These are phyloP conservation scores for Lobosporangium transversale DNA, from an alignment of 192 early-diverging fungal species.

Conservation along the genomic window DNA sequence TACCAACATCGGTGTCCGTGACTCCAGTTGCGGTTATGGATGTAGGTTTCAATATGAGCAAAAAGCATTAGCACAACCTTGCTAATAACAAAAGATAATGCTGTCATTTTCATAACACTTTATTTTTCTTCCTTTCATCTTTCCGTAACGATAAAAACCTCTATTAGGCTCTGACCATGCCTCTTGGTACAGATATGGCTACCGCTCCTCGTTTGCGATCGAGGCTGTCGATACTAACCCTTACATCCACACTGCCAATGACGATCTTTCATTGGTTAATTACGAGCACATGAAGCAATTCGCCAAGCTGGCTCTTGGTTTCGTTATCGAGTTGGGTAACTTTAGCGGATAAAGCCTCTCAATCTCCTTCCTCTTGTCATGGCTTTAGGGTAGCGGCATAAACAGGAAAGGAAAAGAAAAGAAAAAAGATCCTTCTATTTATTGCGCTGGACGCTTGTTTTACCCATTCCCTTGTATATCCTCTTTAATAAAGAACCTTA, in stretches of 20 bases:
- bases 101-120: neutral
- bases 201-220: slow-evolving; percentile 85
- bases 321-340: slow-evolving; percentile 84
- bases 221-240: slow-evolving; percentile 78
- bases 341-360: no score
- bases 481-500: no score
- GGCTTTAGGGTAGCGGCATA: no score
- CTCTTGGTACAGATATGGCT: slow-evolving; percentile 90
- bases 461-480: no score
- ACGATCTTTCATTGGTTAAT: slow-evolving; percentile 78
- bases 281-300: slow-evolving; percentile 94
- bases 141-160: no score
- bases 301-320: slow-evolving; percentile 79
- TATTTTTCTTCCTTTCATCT: no score
- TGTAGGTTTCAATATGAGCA: slow-evolving; percentile 26
- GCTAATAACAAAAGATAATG: neutral
- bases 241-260: slow-evolving; percentile 85
- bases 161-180: slow-evolving; percentile 86
- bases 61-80: neutral
- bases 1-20: slow-evolving; percentile 67
- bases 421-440: no score
- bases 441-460: no score
- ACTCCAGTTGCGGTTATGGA: slow-evolving; percentile 92
- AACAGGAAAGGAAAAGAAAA: no score
- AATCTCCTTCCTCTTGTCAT: no score